Evolutionary conservation across 257 asterid genomes (phyloP).

Genomic region (Scutellaria barbata): DNA sequence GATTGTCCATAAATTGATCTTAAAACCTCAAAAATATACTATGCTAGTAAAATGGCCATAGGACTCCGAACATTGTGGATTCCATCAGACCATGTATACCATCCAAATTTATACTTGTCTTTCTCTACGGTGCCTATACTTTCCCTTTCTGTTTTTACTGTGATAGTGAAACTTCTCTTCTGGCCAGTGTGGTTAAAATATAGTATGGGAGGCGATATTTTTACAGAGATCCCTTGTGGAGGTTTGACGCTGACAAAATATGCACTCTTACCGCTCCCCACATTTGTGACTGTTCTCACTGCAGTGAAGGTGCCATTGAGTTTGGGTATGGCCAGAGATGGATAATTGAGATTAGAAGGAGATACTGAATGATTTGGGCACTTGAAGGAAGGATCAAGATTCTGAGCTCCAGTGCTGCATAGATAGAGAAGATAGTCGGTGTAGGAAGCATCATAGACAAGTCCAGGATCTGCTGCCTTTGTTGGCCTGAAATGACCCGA

Average conservation of each 20-base stretch:
- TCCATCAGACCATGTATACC: slow-evolving; percentile 67
- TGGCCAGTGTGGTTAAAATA: slow-evolving; percentile 52
- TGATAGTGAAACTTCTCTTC: slow-evolving; percentile 65
- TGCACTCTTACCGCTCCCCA: slow-evolving; percentile 56
- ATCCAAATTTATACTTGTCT: slow-evolving; percentile 53
- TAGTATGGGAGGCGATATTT: slow-evolving; percentile 64
- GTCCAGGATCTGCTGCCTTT: slow-evolving; percentile 91
- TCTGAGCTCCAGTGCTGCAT: slow-evolving; percentile 49
- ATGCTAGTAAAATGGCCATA: slow-evolving; percentile 51
- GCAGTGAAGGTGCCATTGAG: no score
- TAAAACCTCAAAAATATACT: slow-evolving; percentile 24
- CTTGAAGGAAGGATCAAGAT: slow-evolving; percentile 46
- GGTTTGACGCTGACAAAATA: slow-evolving; percentile 63
- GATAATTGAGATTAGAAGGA: slow-evolving; percentile 64
- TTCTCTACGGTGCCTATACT: slow-evolving; percentile 36
- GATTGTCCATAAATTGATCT: not conserved
- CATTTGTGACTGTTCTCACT: slow-evolving; percentile 9
- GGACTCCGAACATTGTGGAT: slow-evolving; percentile 58
- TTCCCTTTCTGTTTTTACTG: slow-evolving; percentile 46
- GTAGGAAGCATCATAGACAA: slow-evolving; percentile 81
- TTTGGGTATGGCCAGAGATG: slow-evolving; percentile 69
- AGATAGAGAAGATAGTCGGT: slow-evolving; percentile 70
- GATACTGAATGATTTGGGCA: slow-evolving; percentile 56
- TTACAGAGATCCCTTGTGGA: slow-evolving; percentile 67
- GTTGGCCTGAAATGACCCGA: slow-evolving; percentile 86